Evolutionary conservation across 345 rosid species (phyloP).

Genomic region (Brassica rapa): DNA sequence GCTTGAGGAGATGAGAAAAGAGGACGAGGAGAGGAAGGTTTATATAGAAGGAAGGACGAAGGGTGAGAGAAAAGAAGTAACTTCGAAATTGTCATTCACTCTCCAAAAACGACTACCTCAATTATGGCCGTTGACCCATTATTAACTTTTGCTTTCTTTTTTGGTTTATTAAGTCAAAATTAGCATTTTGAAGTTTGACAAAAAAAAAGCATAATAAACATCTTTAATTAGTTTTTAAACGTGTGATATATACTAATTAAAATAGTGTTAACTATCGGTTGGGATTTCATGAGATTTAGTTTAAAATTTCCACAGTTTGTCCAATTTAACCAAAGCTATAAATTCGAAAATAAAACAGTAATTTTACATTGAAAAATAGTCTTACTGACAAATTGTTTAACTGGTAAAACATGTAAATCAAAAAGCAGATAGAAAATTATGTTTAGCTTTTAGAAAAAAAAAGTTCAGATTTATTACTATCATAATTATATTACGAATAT

Average conservation of each 20-base stretch:
- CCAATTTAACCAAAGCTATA: too few relatives aligned
- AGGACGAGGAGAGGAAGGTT: not conserved
- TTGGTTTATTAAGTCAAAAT: not conserved
- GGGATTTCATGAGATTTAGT: not conserved
- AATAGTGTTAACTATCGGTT: not conserved
- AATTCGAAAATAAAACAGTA: too few relatives aligned
- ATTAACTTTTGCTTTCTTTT: slow-evolving; percentile 6
- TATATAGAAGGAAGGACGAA: not conserved
- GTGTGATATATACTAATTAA: not conserved
- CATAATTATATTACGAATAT: too few relatives aligned
- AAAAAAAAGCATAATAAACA: not conserved
- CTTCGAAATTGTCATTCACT: slow-evolving; percentile 20
- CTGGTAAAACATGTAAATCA: too few relatives aligned
- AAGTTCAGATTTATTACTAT: too few relatives aligned
- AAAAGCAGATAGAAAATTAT: too few relatives aligned
- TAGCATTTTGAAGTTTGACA: not conserved
- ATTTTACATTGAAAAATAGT: too few relatives aligned
- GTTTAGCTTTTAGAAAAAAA: too few relatives aligned
- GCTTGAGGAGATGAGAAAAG: not conserved
- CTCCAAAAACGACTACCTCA: slow-evolving; percentile 35
- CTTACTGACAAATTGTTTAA: too few relatives aligned
- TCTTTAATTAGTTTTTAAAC: not conserved
- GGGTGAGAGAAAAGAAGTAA: not conserved
- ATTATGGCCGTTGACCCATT: slow-evolving; percentile 38
- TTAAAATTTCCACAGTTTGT: too few relatives aligned